Percentiles rank a stretch among this genome's conserved stretches.
phyloP scores from a whole-genome alignment of 495 filamentous ascomycete species.

The Letharia lupina region DNA sequence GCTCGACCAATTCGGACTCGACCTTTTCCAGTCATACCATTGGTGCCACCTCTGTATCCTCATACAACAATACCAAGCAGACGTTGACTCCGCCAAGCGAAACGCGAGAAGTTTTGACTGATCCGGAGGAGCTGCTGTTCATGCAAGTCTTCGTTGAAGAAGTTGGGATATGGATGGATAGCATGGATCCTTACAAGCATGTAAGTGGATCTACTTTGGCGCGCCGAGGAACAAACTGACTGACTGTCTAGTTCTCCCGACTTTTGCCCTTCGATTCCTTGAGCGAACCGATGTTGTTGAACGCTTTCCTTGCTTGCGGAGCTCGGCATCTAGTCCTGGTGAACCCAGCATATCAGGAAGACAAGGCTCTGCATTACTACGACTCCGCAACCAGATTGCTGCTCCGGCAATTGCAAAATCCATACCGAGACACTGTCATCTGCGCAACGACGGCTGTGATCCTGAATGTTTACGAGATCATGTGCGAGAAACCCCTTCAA shows the following conservation, averaged over 20 bases:
- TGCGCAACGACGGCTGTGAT: conserved; percentile 87
- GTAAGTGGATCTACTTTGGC: conserved; percentile 34
- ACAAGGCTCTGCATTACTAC: conserved; percentile 75
- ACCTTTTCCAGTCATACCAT: conserved; percentile 26
- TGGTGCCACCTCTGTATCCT: conserved; percentile 22
- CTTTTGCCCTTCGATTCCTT: conserved; percentile 74
- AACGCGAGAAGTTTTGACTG: conserved; percentile 47
- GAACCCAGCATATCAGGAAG: conserved; percentile 61
- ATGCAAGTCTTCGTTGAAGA: conserved; percentile 91
- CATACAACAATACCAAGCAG: conserved; percentile 37
- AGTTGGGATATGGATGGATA: conserved; percentile 91
- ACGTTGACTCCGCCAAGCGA: conserved; percentile 45
- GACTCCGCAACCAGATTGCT: conserved; percentile 70
- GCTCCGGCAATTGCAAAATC: conserved; percentile 64
- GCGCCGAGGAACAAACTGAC: conserved; percentile 25
- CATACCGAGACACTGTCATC: conserved; percentile 70
- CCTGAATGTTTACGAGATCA: conserved; percentile 85
- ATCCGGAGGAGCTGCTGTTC: conserved; percentile 67
- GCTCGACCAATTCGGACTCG: conserved; percentile 31
- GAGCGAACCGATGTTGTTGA: conserved; percentile 79
- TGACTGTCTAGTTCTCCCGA: conserved; percentile 57
- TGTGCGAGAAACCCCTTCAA: conserved; percentile 67
- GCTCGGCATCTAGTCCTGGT: conserved; percentile 69
- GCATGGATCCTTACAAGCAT: conserved; percentile 77
- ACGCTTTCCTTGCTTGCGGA: conserved; percentile 84